These are phyloP conservation scores for Trametes cinnabarina DNA, from an alignment of 768 basidiomycete species.

Conservation along the genomic window DNA sequence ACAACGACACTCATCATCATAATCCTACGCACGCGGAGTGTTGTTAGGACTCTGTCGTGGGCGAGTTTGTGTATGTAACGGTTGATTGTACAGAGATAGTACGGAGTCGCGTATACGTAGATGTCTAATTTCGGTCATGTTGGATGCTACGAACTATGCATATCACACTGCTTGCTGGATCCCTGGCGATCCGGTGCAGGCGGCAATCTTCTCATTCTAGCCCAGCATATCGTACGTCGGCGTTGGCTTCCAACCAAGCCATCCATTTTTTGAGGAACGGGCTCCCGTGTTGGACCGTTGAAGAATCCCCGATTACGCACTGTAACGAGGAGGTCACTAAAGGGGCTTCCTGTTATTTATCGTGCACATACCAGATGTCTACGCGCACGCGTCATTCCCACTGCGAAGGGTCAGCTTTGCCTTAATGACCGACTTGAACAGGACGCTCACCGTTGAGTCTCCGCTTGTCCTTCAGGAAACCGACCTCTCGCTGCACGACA, in stretches of 20 bases:
- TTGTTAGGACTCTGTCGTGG: background rate
- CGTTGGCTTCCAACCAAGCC: slow-evolving; percentile 83
- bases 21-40: no score
- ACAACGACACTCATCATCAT: no score
- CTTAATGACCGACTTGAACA: background rate
- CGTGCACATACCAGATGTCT: slow-evolving; percentile 71
- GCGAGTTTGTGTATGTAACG: slow-evolving; percentile 2
- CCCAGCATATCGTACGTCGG: slow-evolving; percentile 86
- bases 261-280: slow-evolving; percentile 88
- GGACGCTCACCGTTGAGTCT: slow-evolving; percentile 70
- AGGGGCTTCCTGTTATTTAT: no score
- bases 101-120: slow-evolving; percentile 2
- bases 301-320: slow-evolving; percentile 94
- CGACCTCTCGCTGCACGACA: slow-evolving; percentile 75
- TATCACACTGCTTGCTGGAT: background rate
- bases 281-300: slow-evolving; percentile 83
- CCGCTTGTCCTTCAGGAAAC: slow-evolving; percentile 91
- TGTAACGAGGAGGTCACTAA: no score
- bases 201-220: slow-evolving; percentile 38
- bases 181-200: background rate
- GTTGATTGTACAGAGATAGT: slow-evolving; percentile 4
- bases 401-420: slow-evolving; percentile 33
- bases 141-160: slow-evolving; percentile 5
- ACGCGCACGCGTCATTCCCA: slow-evolving; percentile 90
- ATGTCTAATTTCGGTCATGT: slow-evolving; percentile 5